phyloP scores from a whole-genome alignment of 75 land plant genomes.

The Isoetes taiwanensis region DNA sequence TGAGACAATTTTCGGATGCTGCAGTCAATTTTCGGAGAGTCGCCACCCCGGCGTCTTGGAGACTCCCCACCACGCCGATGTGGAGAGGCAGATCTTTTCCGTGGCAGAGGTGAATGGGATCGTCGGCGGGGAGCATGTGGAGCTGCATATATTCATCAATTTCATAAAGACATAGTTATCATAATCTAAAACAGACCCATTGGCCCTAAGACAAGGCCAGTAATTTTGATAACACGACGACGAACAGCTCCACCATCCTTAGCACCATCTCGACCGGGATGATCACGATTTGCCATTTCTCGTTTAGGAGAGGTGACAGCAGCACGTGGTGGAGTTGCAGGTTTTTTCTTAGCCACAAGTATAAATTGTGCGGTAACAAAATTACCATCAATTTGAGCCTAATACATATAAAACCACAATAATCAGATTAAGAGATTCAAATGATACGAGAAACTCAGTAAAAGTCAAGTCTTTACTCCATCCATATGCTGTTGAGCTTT shows the following conservation, averaged over 20 bases:
- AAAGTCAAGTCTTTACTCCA: too few species aligned
- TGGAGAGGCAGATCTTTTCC: too few species aligned
- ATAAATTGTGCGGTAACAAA: constrained; percentile 63
- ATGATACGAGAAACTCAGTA: too few species aligned
- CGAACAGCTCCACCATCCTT: constrained; percentile 42
- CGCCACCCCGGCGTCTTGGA: too few species aligned
- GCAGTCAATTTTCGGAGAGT: too few species aligned
- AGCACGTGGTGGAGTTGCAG: constrained; percentile 39
- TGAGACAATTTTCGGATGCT: too few species aligned
- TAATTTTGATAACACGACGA: too few species aligned
- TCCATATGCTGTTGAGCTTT: constrained; percentile 82
- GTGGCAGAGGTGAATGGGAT: constrained; percentile 34
- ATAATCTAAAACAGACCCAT: too few species aligned
- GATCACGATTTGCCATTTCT: constrained; percentile 38
- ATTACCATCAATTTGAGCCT: constrained; percentile 95
- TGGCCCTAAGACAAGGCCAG: too few species aligned
- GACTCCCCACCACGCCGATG: too few species aligned
- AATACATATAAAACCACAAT: too few species aligned
- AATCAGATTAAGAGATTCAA: too few species aligned
- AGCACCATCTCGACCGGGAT: constrained; percentile 30
- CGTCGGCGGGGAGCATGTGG: constrained; percentile 60
- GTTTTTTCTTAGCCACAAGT: constrained; percentile 40
- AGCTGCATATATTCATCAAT: neutral
- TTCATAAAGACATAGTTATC: neutral
- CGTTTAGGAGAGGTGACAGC: constrained; percentile 35